A percentile compares a stretch with the other conserved stretches of the same genome.
Evolutionary conservation across 768 basidiomycete species (phyloP).

Genomic region (Russula dissimulans): DNA sequence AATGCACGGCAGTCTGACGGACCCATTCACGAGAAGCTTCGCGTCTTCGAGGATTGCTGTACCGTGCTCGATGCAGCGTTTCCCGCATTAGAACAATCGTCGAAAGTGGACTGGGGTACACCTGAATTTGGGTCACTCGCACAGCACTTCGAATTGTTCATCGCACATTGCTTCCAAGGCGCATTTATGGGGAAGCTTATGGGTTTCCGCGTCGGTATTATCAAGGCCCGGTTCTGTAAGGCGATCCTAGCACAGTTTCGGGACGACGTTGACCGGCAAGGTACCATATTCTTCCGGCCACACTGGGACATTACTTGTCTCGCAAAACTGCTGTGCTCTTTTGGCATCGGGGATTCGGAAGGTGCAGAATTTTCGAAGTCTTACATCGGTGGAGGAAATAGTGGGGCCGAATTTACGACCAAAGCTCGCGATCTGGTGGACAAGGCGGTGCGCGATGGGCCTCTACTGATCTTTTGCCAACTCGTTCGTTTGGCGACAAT

Average conservation of each 20-base stretch:
- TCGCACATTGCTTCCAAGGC: background rate
- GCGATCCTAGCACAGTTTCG: background rate
- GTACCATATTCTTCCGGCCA: background rate
- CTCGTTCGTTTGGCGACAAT: background rate
- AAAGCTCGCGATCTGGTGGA: background rate
- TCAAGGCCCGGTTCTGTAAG: background rate
- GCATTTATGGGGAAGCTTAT: background rate
- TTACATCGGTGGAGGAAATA: background rate
- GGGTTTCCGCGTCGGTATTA: background rate
- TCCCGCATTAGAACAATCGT: background rate
- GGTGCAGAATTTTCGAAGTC: background rate
- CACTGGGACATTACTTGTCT: conserved; percentile 7
- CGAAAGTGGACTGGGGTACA: background rate
- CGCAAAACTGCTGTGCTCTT: background rate
- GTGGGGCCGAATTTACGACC: background rate
- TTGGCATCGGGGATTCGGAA: background rate
- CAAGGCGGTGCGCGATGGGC: background rate
- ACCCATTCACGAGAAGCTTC: background rate
- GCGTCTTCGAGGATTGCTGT: background rate
- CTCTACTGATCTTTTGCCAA: conserved; percentile 4
- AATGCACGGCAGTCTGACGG: background rate
- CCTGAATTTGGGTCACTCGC: conserved; percentile 3
- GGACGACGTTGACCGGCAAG: background rate
- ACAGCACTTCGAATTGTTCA: conserved; percentile 1
- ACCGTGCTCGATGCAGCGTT: background rate